These are phyloP conservation scores for Luffa acutangula DNA, from an alignment of 306 rosid genomes.

Conservation along the genomic window DNA sequence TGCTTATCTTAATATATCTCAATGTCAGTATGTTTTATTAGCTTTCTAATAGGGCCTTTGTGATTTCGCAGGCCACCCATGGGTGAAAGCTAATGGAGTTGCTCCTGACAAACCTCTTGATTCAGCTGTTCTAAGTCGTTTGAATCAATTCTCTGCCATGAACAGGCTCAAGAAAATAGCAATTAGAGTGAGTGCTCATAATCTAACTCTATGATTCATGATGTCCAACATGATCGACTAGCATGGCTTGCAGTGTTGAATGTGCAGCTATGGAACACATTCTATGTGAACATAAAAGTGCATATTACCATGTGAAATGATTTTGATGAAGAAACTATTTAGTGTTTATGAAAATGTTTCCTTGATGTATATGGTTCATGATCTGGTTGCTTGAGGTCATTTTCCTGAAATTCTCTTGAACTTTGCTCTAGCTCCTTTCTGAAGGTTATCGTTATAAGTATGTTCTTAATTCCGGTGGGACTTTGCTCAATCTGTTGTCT, in stretches of 20 bases:
- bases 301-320: background rate
- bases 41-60: background rate
- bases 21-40: conserved; percentile 10
- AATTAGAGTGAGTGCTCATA: conserved; percentile 58
- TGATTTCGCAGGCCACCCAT: conserved; percentile 72
- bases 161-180: conserved; percentile 80
- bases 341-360: background rate
- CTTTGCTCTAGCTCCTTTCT: background rate
- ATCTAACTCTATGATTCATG: background rate
- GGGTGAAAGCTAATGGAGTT: conserved; percentile 72
- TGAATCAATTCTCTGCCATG: conserved; percentile 96
- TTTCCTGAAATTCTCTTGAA: background rate
- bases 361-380: background rate
- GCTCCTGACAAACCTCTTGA: conserved; percentile 93
- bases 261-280: background rate
- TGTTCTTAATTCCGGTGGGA: background rate
- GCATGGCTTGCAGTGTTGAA: background rate
- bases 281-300: background rate
- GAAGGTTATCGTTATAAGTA: background rate
- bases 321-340: background rate
- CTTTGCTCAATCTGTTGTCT: conserved; percentile 18
- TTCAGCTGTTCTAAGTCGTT: conserved; percentile 79
- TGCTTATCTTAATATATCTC: conserved; percentile 7
- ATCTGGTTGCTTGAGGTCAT: background rate
- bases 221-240: background rate